phyloP scores from a whole-genome alignment of 169 alveolate genomes.

The Perkinsus olseni region DNA sequence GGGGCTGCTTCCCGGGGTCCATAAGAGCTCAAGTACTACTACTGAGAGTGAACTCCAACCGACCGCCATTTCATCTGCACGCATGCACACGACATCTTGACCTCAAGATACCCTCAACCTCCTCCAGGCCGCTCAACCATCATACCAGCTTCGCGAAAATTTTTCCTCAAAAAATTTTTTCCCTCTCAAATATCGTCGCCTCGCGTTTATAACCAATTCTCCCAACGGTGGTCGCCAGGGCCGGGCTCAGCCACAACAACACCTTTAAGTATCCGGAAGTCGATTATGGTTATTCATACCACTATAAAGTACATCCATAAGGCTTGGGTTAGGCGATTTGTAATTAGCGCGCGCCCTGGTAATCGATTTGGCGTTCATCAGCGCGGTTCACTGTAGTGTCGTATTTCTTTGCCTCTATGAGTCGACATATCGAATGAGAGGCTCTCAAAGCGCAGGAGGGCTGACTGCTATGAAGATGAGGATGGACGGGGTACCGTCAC shows the following conservation, averaged over 20 bases:
- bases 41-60: neutral
- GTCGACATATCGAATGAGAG: no score
- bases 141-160: no score
- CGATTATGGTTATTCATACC: neutral
- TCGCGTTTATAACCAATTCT: no score
- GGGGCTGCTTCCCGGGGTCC: conserved; percentile 1
- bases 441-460: neutral
- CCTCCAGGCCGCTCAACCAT: no score
- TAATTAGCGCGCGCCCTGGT: neutral
- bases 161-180: no score
- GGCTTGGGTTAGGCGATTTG: neutral
- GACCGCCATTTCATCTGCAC: neutral
- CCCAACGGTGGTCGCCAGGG: no score
- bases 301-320: neutral
- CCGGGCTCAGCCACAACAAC: no score
- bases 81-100: neutral
- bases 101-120: neutral
- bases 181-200: no score
- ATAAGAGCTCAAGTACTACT: neutral
- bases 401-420: no score
- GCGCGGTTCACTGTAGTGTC: no score
- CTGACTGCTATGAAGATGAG: neutral
- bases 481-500: neutral
- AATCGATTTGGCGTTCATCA: neutral
- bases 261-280: no score